These are phyloP conservation scores for Tricharina praecox DNA, from an alignment of 495 filamentous ascomycete species.

Conservation along the genomic window DNA sequence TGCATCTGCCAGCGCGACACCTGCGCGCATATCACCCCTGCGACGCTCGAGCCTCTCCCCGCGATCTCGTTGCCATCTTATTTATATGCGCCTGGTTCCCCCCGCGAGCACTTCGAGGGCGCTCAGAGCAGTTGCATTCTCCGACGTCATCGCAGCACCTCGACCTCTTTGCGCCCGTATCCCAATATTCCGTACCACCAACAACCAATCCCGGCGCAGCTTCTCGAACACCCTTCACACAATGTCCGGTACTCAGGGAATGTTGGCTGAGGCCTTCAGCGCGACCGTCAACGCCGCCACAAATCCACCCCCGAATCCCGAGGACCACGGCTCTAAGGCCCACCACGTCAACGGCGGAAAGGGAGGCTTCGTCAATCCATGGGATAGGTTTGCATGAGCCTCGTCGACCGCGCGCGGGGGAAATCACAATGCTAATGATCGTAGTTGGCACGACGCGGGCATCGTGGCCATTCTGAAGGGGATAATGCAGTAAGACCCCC, in stretches of 20 bases:
- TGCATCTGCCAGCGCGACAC: background rate
- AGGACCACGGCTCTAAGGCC: conserved; percentile 14
- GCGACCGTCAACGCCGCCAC: conserved; percentile 13
- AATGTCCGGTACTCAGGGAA: conserved; percentile 19
- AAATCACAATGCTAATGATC: background rate
- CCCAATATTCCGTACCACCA: background rate
- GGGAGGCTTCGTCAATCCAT: conserved; percentile 21
- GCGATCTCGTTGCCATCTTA: background rate
- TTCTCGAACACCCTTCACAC: background rate
- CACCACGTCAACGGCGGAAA: conserved; percentile 19
- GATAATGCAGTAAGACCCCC: conserved; percentile 12
- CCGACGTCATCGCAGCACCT: background rate
- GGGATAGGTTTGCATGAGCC: conserved; percentile 17
- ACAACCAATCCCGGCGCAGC: background rate
- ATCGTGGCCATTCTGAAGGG: conserved; percentile 8
- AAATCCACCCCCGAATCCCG: conserved; percentile 10
- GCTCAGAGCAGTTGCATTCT: background rate
- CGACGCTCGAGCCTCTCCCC: background rate
- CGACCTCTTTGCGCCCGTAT: background rate
- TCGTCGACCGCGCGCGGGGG: background rate
- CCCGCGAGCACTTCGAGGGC: background rate
- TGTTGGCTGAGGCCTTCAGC: conserved; percentile 20
- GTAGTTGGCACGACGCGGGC: conserved; percentile 12
- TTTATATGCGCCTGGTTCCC: background rate
- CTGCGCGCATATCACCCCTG: background rate